Base-by-base conservation (phyloP, 2,329 filamentous ascomycete genomes). In the Apiospora saccharicola region DNA sequence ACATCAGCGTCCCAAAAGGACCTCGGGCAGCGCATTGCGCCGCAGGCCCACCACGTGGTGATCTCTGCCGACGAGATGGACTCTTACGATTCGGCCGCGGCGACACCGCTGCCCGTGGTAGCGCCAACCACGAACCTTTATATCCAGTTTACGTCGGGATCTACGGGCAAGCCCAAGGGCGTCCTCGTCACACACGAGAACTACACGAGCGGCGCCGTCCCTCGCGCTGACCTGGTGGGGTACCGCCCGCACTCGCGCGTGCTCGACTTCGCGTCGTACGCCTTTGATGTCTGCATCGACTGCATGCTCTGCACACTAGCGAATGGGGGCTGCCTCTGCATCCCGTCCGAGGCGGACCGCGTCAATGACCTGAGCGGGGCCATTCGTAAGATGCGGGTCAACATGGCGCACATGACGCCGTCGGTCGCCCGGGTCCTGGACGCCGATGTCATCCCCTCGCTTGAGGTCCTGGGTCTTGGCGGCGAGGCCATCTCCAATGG, bases 331-430 rank as follows among this genome's bases (percentile, higher is more conserved):
- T 71, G 69, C 44, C 51, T 74, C n/a, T 74, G 72, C 37, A 72
- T 74, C 44, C 68, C 72, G 12, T 71, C 68, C 51, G 71, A 74
- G 47, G 47, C 70, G 16, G 71, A 67, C 2, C 53, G 67, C 26
- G 67, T 69, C 16, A 53, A 70, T 6, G 71, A 68, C 26, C 44
- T 74, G 49, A 70, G 47, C 22, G 49, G 61, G 10, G 70, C 53
- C 43, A 72, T 74, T 13, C 68, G 84, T 30, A 80, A 79, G 67
- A 83, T 84, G 79, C 79, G 81, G 12, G 83, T 84, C 71, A 87
- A 88, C 74, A 85, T 86, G 82, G 85, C 85, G 0, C 82, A 84
- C 69, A 86, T 88, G 83, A 88, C 86, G 2, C 86, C 86, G 1
- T 86, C 85, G 0, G 86, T 88, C 0, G 85, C 85, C 14, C 80